These are phyloP conservation scores for Mycosphaerelloides madeirae DNA, from an alignment of 2,329 filamentous ascomycete species.

Conservation along the genomic window DNA sequence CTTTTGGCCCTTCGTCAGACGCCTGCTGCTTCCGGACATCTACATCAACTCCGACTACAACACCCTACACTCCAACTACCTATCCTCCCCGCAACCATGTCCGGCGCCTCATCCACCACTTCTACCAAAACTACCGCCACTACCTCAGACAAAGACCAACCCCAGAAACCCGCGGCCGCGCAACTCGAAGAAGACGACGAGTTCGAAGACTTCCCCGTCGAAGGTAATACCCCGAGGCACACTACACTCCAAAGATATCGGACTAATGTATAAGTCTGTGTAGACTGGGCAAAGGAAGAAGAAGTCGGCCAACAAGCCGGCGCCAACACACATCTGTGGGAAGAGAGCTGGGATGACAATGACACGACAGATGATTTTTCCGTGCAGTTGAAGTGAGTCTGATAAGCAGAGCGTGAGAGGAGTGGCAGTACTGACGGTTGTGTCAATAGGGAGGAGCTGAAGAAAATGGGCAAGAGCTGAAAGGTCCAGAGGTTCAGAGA, in stretches of 20 bases:
- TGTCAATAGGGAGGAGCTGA: constrained; percentile 70
- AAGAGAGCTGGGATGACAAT: constrained; percentile 99
- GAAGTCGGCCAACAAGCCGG: constrained; percentile 63
- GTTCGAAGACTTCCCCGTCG: constrained; percentile 97
- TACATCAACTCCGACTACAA: neutral
- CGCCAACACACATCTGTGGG: constrained; percentile 72
- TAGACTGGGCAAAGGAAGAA: constrained; percentile 92
- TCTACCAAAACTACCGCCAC: constrained; percentile 35
- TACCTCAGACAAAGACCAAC: constrained; percentile 36
- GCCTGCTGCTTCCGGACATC: neutral
- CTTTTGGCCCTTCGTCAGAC: too few relatives aligned
- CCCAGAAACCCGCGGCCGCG: constrained; percentile 50
- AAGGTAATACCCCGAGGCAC: too few relatives aligned
- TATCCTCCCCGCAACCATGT: constrained; percentile 38
- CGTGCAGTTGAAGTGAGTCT: constrained; percentile 77
- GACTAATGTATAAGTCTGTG: too few relatives aligned
- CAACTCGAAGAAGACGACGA: constrained; percentile 95
- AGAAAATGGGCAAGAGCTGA: constrained; percentile 72
- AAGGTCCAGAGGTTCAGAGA: constrained; percentile 8
- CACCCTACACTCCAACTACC: neutral
- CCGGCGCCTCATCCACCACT: constrained; percentile 38
- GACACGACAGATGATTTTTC: constrained; percentile 97
- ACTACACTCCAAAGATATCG: too few relatives aligned
- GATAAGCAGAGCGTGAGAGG: too few relatives aligned
- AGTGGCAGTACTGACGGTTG: neutral